Percentiles rank a stretch among this genome's conserved stretches.
phyloP scores from a whole-genome alignment of 2,329 filamentous ascomycete genomes.

The Dothideomycetidae sp. region DNA sequence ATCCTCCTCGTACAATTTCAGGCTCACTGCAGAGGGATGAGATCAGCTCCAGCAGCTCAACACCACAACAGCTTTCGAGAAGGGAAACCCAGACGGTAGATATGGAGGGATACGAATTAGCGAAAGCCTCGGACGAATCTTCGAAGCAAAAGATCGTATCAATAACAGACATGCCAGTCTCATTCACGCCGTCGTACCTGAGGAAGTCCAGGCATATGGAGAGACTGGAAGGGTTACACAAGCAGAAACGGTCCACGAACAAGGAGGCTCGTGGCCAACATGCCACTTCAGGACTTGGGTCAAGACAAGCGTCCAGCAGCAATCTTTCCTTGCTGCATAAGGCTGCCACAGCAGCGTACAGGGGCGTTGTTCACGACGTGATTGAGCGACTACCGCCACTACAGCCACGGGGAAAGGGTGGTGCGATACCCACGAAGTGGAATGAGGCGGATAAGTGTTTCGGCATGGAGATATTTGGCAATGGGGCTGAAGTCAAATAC shows the following conservation, averaged over 20 bases:
- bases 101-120: slow-evolving; percentile 1
- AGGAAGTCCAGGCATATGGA: slow-evolving; percentile 63
- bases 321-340: slow-evolving; percentile 47
- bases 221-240: slow-evolving; percentile 43
- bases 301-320: slow-evolving; percentile 33
- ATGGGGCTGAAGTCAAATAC: slow-evolving; percentile 59
- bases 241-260: neutral
- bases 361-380: slow-evolving; percentile 66
- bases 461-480: slow-evolving; percentile 58
- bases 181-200: slow-evolving; percentile 79
- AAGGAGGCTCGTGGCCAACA: neutral
- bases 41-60: slow-evolving; percentile 27
- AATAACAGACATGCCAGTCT: slow-evolving; percentile 28
- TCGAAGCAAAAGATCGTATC: neutral
- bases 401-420: slow-evolving; percentile 40
- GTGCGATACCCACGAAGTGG: slow-evolving; percentile 69
- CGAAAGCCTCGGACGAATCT: neutral
- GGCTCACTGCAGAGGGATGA: slow-evolving; percentile 44
- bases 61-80: slow-evolving; percentile 20
- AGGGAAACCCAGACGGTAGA: slow-evolving; percentile 1
- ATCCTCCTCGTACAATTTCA: slow-evolving; percentile 26
- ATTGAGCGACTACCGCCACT: slow-evolving; percentile 56
- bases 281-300: neutral
- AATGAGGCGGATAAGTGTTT: slow-evolving; percentile 61
- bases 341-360: slow-evolving; percentile 46